Conservation (phyloP, 2,329 filamentous ascomycete genomes). For the Hymenoscyphus albidus region DNA sequence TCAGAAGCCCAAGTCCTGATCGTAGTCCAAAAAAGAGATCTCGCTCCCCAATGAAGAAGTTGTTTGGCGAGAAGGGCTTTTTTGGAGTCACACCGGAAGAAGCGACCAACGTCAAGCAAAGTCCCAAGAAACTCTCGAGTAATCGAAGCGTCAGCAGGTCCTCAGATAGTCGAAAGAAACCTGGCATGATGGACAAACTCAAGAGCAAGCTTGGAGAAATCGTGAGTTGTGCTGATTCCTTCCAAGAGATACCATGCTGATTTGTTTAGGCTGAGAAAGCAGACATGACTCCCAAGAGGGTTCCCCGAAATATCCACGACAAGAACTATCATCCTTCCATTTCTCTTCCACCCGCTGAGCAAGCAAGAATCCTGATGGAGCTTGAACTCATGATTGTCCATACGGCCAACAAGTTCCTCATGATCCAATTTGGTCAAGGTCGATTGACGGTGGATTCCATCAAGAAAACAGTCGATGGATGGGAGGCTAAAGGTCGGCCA, state of each 20-base stretch:
- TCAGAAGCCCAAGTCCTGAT: not conserved
- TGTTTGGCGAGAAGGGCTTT: constrained; percentile 35
- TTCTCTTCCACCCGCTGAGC: constrained; percentile 29
- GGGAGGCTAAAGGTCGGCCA: constrained; percentile 45
- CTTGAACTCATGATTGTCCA: constrained; percentile 33
- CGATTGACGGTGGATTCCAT: constrained; percentile 30
- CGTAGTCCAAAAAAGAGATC: constrained; percentile 25
- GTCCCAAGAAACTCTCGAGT: constrained; percentile 15
- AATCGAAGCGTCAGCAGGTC: constrained; percentile 16
- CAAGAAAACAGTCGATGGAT: constrained; percentile 32
- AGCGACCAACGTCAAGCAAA: constrained; percentile 12
- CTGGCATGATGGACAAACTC: constrained; percentile 30
- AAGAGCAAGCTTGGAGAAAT: constrained; percentile 32
- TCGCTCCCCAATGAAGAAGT: constrained; percentile 35
- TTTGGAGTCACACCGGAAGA: constrained; percentile 29
- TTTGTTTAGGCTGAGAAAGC: constrained; percentile 32
- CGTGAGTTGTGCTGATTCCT: constrained; percentile 22
- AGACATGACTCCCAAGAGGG: constrained; percentile 24
- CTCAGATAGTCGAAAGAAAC: constrained; percentile 19
- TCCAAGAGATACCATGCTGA: constrained; percentile 1
- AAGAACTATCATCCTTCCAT: constrained; percentile 25
- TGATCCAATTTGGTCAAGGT: constrained; percentile 33
- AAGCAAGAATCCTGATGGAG: constrained; percentile 32
- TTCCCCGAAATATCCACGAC: constrained; percentile 12
- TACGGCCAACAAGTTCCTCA: constrained; percentile 34